Evolutionary conservation across 2,329 filamentous ascomycete species (phyloP).

Genomic region (Corynespora cassiicola): DNA sequence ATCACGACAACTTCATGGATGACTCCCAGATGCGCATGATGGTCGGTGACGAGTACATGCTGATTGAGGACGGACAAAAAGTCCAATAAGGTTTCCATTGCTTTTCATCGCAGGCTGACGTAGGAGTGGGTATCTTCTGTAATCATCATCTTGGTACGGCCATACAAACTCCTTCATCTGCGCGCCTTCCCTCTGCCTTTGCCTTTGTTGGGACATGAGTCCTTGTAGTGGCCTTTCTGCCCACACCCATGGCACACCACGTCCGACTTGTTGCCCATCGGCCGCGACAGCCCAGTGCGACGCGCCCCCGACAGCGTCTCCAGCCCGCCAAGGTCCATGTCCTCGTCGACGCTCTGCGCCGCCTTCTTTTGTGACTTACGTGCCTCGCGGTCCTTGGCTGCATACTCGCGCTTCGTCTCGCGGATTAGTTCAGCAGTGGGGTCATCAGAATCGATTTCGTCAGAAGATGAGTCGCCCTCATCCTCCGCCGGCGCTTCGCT

Average conservation of each 20-base stretch:
- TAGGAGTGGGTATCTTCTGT: conserved; percentile 21
- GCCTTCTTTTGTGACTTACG: conserved; percentile 59
- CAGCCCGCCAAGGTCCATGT: conserved; percentile 67
- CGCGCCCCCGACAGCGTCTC: conserved; percentile 65
- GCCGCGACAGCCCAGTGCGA: conserved; percentile 22
- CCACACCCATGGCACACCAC: conserved; percentile 68
- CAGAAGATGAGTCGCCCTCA: conserved; percentile 38
- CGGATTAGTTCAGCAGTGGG: conserved; percentile 53
- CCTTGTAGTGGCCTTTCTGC: conserved; percentile 65
- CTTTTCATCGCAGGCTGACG: neutral
- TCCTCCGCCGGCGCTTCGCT: conserved; percentile 29
- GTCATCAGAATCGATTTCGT: conserved; percentile 51
- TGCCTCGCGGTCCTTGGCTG: conserved; percentile 50
- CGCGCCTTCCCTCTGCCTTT: conserved; percentile 25
- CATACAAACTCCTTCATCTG: conserved; percentile 17
- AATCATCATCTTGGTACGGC: neutral
- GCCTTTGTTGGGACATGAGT: conserved; percentile 58
- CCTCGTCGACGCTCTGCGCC: conserved; percentile 68
- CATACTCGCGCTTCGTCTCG: conserved; percentile 53
- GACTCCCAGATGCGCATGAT: conserved; percentile 52
- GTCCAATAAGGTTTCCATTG: conserved; percentile 20
- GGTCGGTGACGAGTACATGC: conserved; percentile 54
- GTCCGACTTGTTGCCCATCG: conserved; percentile 35
- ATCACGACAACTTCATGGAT: conserved; percentile 49
- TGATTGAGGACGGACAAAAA: conserved; percentile 44